Evolutionary conservation across 495 filamentous ascomycete species (phyloP).

Genomic region (Aspergillus panamensis): DNA sequence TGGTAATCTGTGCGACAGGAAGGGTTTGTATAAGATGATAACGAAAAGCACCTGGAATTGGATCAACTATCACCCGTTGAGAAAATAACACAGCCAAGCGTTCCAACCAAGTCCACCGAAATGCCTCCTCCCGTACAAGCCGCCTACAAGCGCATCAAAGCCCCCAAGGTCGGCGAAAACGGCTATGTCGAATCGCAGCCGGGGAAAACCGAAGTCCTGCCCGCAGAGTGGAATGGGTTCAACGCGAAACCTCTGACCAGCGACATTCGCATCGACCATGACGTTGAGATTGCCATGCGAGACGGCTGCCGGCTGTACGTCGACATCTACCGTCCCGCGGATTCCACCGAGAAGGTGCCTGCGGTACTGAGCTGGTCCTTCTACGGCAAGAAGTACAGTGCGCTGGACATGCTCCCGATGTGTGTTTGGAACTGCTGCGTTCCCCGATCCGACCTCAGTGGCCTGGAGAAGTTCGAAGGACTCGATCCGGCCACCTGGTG

Average conservation of each 20-base stretch:
- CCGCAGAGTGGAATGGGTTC: constrained; percentile 29
- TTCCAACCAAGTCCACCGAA: not conserved
- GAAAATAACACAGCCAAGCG: not conserved
- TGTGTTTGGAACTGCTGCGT: constrained; percentile 27
- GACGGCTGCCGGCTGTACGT: constrained; percentile 32
- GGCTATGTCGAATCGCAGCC: constrained; percentile 29
- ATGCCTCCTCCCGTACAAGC: constrained; percentile 33
- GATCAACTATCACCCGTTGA: not conserved
- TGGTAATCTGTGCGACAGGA: not conserved
- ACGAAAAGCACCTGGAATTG: not conserved
- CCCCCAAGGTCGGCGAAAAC: constrained; percentile 29
- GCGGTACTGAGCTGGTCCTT: constrained; percentile 36
- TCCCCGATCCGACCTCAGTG: constrained; percentile 22
- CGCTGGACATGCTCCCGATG: constrained; percentile 29
- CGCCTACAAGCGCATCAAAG: constrained; percentile 30
- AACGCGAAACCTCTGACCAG: constrained; percentile 26
- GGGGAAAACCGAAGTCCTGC: constrained; percentile 29
- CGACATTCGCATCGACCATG: constrained; percentile 28
- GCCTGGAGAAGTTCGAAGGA: constrained; percentile 45
- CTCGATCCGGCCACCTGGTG: constrained; percentile 43
- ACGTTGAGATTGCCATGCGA: constrained; percentile 30
- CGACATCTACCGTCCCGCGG: constrained; percentile 36
- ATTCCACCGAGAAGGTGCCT: constrained; percentile 29
- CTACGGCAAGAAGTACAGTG: constrained; percentile 38
- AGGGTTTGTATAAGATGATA: not conserved